Evolutionary conservation across 768 basidiomycete genomes (phyloP).

Genomic region (Amanita rubescens): DNA sequence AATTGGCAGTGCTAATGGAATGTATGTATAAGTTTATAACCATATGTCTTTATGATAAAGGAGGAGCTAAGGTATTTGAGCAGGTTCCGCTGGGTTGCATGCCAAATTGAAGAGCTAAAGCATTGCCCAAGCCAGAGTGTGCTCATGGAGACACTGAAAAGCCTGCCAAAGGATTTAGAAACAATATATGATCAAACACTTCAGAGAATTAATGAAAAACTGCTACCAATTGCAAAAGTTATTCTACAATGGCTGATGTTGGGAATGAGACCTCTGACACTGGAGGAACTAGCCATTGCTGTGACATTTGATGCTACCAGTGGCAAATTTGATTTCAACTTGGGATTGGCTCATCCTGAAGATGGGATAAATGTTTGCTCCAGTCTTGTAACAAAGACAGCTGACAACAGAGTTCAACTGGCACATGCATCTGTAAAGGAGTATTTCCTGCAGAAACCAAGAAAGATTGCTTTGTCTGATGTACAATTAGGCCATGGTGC

Average conservation of each 20-base stretch:
- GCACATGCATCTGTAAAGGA: not conserved
- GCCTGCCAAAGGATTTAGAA: conserved; percentile 11
- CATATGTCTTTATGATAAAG: not conserved
- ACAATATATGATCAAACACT: conserved; percentile 17
- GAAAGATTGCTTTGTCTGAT: too few species aligned
- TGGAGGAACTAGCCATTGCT: not conserved
- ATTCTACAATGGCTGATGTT: not conserved
- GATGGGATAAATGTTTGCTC: not conserved
- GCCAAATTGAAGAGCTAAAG: conserved; percentile 14
- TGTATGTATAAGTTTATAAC: not conserved
- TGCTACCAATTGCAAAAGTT: too few species aligned
- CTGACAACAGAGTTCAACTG: not conserved
- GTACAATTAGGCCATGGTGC: too few species aligned
- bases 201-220: conserved; percentile 10
- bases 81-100: conserved; percentile 19
- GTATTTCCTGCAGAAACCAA: not conserved
- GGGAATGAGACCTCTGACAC: not conserved
- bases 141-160: conserved; percentile 11
- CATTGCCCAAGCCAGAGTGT: conserved; percentile 8
- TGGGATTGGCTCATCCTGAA: not conserved
- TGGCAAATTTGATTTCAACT: not conserved
- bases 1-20: not conserved
- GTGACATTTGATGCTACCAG: not conserved
- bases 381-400: not conserved
- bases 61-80: not conserved